phyloP scores from a whole-genome alignment of 202 grass and related monocot species.

The Dendrocalamus latiflorus region DNA sequence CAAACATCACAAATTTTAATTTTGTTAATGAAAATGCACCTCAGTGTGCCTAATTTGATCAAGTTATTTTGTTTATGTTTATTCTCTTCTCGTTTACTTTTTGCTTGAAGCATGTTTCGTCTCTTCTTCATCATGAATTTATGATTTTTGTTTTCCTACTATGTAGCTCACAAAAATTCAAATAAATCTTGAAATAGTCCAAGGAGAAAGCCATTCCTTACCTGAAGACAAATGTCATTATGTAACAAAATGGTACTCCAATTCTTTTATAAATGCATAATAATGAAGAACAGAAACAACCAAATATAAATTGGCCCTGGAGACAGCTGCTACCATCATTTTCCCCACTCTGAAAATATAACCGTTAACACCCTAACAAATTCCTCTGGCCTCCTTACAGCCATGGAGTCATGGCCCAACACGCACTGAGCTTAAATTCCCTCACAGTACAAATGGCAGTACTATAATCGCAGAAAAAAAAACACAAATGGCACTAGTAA shows the following conservation, averaged over 20 bases:
- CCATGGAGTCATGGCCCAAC: too few relatives aligned
- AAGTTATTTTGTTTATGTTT: too few relatives aligned
- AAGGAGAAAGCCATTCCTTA: background rate
- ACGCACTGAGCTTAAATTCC: slow-evolving; percentile 6
- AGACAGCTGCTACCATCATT: background rate
- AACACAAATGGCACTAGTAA: too few relatives aligned
- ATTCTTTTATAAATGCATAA: background rate
- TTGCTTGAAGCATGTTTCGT: too few relatives aligned
- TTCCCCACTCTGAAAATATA: background rate
- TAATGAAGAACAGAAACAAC: background rate
- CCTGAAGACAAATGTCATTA: background rate
- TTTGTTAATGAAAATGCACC: too few relatives aligned
- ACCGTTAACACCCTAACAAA: background rate
- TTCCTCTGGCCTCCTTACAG: background rate
- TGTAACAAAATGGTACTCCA: background rate
- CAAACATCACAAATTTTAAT: too few relatives aligned
- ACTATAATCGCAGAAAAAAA: too few relatives aligned
- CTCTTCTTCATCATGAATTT: background rate
- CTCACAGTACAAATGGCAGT: background rate
- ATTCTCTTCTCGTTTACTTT: too few relatives aligned
- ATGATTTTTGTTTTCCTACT: background rate
- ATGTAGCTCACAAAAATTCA: background rate
- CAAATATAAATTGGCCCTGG: background rate
- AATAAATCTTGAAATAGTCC: background rate
- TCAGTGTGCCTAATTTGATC: too few relatives aligned